A percentile compares a stretch with the other conserved stretches of the same genome.
phyloP scores from a whole-genome alignment of 2,329 filamentous ascomycete genomes.

The Ophiosphaerella herpotricha region DNA sequence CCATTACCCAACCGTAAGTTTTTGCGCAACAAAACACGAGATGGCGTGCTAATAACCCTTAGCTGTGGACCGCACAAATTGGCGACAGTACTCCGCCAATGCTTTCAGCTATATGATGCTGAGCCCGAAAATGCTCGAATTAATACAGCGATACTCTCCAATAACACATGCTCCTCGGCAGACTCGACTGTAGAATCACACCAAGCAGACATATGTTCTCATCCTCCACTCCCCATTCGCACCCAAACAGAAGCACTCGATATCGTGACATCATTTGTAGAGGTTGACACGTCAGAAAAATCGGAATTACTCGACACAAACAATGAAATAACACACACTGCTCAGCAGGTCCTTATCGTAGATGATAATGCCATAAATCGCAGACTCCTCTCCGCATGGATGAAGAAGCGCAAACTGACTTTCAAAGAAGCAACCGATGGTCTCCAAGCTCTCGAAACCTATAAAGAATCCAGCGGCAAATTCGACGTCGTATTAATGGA shows the following conservation, averaged over 20 bases:
- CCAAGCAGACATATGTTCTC: background rate
- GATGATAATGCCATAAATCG: constrained; percentile 46
- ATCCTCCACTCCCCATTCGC: background rate
- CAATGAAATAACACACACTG: background rate
- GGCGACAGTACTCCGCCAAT: constrained; percentile 21
- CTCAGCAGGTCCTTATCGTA: constrained; percentile 30
- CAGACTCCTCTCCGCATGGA: constrained; percentile 28
- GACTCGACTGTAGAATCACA: no score
- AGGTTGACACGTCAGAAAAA: background rate
- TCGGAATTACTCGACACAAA: constrained; percentile 26
- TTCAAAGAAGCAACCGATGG: constrained; percentile 33
- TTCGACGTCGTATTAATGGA: constrained; percentile 38
- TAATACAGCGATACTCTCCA: background rate
- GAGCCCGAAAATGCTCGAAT: constrained; percentile 3
- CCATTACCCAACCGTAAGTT: constrained; percentile 36
- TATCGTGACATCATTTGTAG: background rate
- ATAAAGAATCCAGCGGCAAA: constrained; percentile 11
- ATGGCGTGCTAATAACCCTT: background rate
- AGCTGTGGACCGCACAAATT: constrained; percentile 35
- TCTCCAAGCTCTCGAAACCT: constrained; percentile 25
- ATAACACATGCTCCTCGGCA: background rate
- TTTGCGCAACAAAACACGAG: background rate
- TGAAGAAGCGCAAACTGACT: constrained; percentile 24
- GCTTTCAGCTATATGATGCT: constrained; percentile 23
- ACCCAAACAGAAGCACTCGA: background rate